These are phyloP conservation scores for Podospora pseudocomata DNA, from an alignment of 495 filamentous ascomycete genomes.

Conservation along the genomic window DNA sequence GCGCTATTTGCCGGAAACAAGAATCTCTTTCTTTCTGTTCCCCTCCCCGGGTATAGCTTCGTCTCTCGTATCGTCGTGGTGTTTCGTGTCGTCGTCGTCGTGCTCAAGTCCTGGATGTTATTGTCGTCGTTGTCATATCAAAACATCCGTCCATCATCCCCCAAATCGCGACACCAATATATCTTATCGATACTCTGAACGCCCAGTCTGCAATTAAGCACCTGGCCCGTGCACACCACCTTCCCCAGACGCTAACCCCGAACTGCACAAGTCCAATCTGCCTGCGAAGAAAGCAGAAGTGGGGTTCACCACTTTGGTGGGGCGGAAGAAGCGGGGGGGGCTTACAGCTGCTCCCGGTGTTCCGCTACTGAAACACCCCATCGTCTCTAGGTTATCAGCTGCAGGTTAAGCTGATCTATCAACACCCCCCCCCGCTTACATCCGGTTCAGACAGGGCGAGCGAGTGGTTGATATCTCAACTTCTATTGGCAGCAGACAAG, in stretches of 20 bases:
- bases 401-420: background rate
- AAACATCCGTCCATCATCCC: background rate
- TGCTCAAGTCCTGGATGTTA: background rate
- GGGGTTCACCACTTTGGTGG: background rate
- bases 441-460: background rate
- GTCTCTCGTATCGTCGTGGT: background rate
- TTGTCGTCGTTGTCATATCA: background rate
- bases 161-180: background rate
- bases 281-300: background rate
- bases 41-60: no score
- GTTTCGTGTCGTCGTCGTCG: background rate
- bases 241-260: background rate
- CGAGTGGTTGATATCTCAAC: background rate
- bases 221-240: background rate
- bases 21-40: background rate
- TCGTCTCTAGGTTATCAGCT: background rate
- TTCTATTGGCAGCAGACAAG: background rate
- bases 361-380: background rate
- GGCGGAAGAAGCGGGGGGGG: background rate
- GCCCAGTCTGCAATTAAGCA: background rate
- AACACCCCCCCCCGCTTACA: background rate
- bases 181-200: background rate
- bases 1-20: no score
- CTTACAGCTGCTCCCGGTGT: background rate
- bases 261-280: background rate